Base-by-base conservation (phyloP, 805 yeast genomes). In the Teunomyces atbi region DNA sequence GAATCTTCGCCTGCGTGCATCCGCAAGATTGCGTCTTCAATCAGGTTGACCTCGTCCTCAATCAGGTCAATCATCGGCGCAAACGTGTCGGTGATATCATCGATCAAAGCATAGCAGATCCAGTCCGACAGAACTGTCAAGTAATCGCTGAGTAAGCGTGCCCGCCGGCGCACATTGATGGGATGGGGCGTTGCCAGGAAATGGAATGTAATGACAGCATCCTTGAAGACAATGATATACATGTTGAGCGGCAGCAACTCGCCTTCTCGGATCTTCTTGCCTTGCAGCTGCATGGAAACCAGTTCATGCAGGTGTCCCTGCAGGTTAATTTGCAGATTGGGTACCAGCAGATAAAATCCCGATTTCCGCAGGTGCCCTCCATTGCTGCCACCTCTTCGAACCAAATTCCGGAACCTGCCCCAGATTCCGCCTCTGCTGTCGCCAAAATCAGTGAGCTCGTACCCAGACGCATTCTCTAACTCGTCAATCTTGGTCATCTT, bases 121-220 rank as follows among this genome's bases (percentile, higher is more conserved):
- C 99, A 94, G 64, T 94, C 98, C 0, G 97, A 82, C 2, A 92
- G 81, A 4, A 94, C 96, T 2, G 88, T 89, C 50, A 94, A 71
- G 60, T 91, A 92, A 62, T 94, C 99, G 50, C 84, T 77, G 51
- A 92, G 74, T 52, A 94, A 69, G 47, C 99, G 76, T 0, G 96
- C 96, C 62, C 99, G 81, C 63, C 98, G 78, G 55, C 99, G 80
- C 27, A 94, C 99, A 60, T 94, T 94, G 41, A 90, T 87, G 0
- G 98, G 96, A 65, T 94, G 99, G 2, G 97, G 96, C 0, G 97
- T 89, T 10, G 97, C 92, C 7, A 89, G 84, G 65, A 89, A 89
- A 68, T 94, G 99, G 69, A 94, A 90, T 0, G 97, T 90, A 32
- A 94, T 69, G 4, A 94, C 96, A 15, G 96, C 98, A 48, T 89